These are phyloP conservation scores for Ogataea paraovalis DNA, from an alignment of 805 yeast genomes.

Conservation along the genomic window DNA sequence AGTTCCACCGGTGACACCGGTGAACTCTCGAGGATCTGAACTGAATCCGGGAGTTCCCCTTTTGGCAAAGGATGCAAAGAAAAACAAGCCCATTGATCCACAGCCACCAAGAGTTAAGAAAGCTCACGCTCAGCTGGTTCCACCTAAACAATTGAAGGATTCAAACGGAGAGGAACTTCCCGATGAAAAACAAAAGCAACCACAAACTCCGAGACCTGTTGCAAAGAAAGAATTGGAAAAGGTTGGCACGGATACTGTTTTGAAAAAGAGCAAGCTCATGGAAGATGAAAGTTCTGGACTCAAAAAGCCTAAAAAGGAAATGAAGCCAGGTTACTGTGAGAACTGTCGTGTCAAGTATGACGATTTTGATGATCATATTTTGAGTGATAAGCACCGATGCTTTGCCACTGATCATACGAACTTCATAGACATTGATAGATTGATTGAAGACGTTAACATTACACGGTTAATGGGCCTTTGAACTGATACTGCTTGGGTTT, in stretches of 20 bases:
- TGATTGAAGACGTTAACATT: constrained; percentile 47
- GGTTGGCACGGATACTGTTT: not conserved
- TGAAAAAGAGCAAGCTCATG: not conserved
- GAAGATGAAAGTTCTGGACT: not conserved
- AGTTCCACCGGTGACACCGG: constrained; percentile 7
- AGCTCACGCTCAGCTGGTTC: constrained; percentile 6
- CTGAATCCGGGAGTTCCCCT: not conserved
- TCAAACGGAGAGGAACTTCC: not conserved
- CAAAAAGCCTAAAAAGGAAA: constrained; percentile 22
- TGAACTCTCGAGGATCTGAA: constrained; percentile 2
- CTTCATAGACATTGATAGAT: constrained; percentile 71
- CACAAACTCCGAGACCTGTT: constrained; percentile 1
- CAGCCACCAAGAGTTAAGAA: constrained; percentile 5
- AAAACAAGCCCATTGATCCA: not conserved
- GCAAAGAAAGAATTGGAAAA: not conserved
- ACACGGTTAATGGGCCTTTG: constrained; percentile 23
- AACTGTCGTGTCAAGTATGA: constrained; percentile 85
- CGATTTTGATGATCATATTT: constrained; percentile 71
- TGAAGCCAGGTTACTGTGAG: constrained; percentile 80
- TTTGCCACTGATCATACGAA: constrained; percentile 72
- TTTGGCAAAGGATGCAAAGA: not conserved
- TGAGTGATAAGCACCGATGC: constrained; percentile 63
- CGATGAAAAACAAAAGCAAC: not conserved
- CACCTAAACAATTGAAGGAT: not conserved
- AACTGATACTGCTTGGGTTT: not conserved